Base-by-base conservation (phyloP, 495 filamentous ascomycete species). In the Cairneyella variabilis region DNA sequence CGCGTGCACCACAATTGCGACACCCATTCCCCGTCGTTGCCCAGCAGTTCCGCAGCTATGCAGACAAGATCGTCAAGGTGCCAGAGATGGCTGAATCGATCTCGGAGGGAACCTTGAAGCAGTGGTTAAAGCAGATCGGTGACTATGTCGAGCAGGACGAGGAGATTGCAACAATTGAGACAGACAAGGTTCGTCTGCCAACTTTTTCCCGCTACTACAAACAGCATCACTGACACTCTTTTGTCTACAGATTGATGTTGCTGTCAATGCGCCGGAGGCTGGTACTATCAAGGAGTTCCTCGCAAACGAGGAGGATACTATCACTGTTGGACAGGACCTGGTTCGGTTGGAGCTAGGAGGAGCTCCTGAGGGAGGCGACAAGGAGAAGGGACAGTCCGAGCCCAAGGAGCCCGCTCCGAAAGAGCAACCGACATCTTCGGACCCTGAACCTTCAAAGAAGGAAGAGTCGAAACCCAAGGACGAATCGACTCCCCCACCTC, bases 31-130 rank as follows among this genome's bases (percentile, higher is more conserved):
- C 40, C 14, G 14, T 73, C 70, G 47, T 74, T 73, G 53, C 53
- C 51, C 68, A 69, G 37, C 77, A 79, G 64, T 71, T 79, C 39
- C 73, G 76, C 39, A 71, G 52, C 54, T 82, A 79, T 63, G 91
- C 89, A 66, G 89, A 95, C 54, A 84, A 76, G 50, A 71, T 91
- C 44, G 83, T 98, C 68, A 93, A 97, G 72, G 95, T 97, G 62
- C 95, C 93, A 16, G 78, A 91, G 62, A 99, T 99, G 93, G 93
- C 93, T 49, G 93, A 99, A 69, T 99, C 95, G 12, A 97, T 99
- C 66, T 95, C 89, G 36, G 93, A 99, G 70, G 93, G 93, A 48
- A 97, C 95, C 17, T 69, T 99, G 65, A 97, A 96, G 73, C 90
- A 96, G 63, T 99, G 88, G 75, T 86, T 82, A 54, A 97, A 97